Percentiles rank a stretch among this genome's conserved stretches.
These are phyloP conservation scores for Stagonosporopsis cucurbitacearum DNA, from an alignment of 2,329 filamentous ascomycete genomes.

Conservation along the genomic window DNA sequence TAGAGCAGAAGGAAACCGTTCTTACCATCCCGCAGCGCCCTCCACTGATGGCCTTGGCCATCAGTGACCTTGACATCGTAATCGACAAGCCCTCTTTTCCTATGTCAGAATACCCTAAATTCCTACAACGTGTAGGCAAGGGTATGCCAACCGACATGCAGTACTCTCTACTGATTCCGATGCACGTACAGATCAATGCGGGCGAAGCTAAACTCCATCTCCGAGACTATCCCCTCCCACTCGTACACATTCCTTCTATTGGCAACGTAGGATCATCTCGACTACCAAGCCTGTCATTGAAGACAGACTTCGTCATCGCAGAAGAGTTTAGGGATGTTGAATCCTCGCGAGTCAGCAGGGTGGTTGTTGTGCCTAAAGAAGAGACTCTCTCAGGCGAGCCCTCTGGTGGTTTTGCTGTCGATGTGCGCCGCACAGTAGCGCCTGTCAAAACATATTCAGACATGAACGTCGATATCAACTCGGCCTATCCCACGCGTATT, in stretches of 20 bases:
- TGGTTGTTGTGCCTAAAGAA: constrained; percentile 81
- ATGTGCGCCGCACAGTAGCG: constrained; percentile 88
- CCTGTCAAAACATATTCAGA: constrained; percentile 97
- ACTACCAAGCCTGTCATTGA: constrained; percentile 80
- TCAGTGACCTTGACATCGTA: constrained; percentile 83
- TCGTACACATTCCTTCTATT: constrained; percentile 87
- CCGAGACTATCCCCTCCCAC: constrained; percentile 90
- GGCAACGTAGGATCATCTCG: constrained; percentile 79
- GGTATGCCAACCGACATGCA: constrained; percentile 92
- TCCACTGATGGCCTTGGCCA: constrained; percentile 77
- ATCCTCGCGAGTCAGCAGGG: constrained; percentile 78
- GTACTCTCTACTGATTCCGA: constrained; percentile 87
- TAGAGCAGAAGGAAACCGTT: constrained; percentile 83
- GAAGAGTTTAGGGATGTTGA: constrained; percentile 86
- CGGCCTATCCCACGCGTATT: constrained; percentile 86
- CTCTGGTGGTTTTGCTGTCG: constrained; percentile 76
- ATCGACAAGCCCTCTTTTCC: constrained; percentile 95
- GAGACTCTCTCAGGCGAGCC: constrained; percentile 62
- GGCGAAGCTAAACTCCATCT: constrained; percentile 86
- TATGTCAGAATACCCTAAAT: constrained; percentile 78
- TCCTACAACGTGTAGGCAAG: constrained; percentile 90
- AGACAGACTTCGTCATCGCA: constrained; percentile 91
- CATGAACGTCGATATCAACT: constrained; percentile 91
- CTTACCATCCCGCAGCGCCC: constrained; percentile 85
- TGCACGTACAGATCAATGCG: constrained; percentile 88